Evolutionary conservation across 169 alveolate species (phyloP), one percentile per base, ranked within the genome.

Genomic region (Plasmodium gaboni): DNA sequence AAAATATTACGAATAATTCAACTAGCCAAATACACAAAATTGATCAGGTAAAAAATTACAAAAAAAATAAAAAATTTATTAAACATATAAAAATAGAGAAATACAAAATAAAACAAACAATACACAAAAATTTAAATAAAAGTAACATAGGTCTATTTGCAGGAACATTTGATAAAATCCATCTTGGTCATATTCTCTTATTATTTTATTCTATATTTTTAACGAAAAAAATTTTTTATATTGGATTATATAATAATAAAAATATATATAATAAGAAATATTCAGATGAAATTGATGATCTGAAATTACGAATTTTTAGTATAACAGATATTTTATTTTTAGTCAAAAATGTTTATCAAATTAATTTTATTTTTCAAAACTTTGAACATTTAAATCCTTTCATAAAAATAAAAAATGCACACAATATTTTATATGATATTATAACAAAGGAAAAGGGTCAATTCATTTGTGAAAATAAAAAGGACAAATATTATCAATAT

Each of bases 161-260:
- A 42, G 91, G 91, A 17, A 83, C 91, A 17, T 83, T 83, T 72
- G 91, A 83, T 50, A 83, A 83, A 46, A 69, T 83, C 2, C 91
- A 83, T 68, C 55, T 83, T 38, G 91, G 91, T 12, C 91, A 83
- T 83, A 57, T 61, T 38, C 65, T 83, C 8, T 51, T 83, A 17
- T 63, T 83, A 38, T 83, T 83, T 57, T 83, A 83, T 61, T 83
- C 91, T 13, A 63, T 83, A 9, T 48, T 83, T 17, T 60, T 83
- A 83, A 67, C 85, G 1, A 68, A 83, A 12, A 83, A 83, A 19
- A 38, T 83, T 69, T 83, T 67, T 17, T 83, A 83, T 55, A 71
- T 83, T 22, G 91, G 91, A 10, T 68, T 83, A 57, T 83, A 83
- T 28, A 83, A 83, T 68, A 83, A 83, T 68, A 83, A 83, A 83